Evolutionary conservation across 208 protist genomes (phyloP).

Genomic region (Phytomonas sp.): DNA sequence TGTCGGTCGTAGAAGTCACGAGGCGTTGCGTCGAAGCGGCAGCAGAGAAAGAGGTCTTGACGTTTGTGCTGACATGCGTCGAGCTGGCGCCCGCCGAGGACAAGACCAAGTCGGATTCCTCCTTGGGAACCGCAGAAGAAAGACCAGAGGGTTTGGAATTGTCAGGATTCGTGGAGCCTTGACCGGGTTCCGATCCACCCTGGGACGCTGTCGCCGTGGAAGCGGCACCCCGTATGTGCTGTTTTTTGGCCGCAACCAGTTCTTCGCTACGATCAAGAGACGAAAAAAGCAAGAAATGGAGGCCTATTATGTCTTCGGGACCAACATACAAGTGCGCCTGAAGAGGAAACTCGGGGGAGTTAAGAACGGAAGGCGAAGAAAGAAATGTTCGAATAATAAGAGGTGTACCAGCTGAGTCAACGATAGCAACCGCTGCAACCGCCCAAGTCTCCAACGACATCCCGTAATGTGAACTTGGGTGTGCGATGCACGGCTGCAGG

Average conservation of each 20-base stretch:
- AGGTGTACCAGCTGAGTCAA: slow-evolving; percentile 39
- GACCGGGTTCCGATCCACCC: neutral
- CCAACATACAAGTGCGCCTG: slow-evolving; percentile 70
- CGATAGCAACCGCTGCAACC: slow-evolving; percentile 60
- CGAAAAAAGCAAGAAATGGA: slow-evolving; percentile 76
- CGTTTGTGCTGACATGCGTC: neutral
- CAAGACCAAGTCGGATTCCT: neutral
- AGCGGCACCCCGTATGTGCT: neutral
- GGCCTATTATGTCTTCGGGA: slow-evolving; percentile 56
- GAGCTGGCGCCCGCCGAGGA: slow-evolving; percentile 9
- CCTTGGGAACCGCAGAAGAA: neutral
- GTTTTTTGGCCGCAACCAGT: slow-evolving; percentile 15
- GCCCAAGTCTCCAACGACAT: slow-evolving; percentile 54
- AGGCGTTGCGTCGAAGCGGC: neutral
- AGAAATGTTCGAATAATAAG: slow-evolving; percentile 65
- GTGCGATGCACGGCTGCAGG: slow-evolving; percentile 2
- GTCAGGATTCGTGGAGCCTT: neutral
- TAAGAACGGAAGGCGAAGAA: slow-evolving; percentile 44
- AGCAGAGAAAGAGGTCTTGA: neutral
- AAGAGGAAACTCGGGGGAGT: slow-evolving; percentile 30
- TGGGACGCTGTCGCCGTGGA: neutral
- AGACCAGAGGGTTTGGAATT: neutral
- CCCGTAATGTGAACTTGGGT: neutral
- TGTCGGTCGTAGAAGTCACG: slow-evolving; percentile 40
- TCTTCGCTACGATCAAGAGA: slow-evolving; percentile 74